These are phyloP conservation scores for Trifolium fragiferum DNA, from an alignment of 306 rosid species.

Conservation along the genomic window DNA sequence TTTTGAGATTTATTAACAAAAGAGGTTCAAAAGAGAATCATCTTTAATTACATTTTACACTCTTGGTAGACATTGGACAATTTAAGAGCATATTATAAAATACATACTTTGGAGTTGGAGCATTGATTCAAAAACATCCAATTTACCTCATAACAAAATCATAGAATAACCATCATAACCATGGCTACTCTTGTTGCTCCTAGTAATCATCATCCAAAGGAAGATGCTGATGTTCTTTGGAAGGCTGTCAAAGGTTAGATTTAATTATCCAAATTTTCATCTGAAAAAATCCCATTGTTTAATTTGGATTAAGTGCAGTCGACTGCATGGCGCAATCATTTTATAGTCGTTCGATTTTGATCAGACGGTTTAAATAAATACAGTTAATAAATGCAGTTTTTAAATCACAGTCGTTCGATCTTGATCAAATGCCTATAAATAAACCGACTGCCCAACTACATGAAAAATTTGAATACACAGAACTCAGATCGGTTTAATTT, in stretches of 20 bases:
- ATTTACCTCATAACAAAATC: neutral
- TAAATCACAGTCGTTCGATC: too few relatives aligned
- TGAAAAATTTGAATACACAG: too few relatives aligned
- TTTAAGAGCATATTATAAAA: neutral
- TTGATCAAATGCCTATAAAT: too few relatives aligned
- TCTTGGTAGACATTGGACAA: neutral
- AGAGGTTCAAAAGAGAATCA: neutral
- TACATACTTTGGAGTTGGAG: neutral
- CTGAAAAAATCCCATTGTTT: neutral
- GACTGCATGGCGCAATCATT: too few relatives aligned
- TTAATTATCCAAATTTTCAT: neutral
- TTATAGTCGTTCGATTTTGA: too few relatives aligned
- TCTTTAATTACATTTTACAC: neutral
- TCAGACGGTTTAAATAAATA: too few relatives aligned
- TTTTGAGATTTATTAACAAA: neutral
- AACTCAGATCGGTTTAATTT: too few relatives aligned
- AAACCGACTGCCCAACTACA: too few relatives aligned
- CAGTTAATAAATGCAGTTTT: too few relatives aligned
- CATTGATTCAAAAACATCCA: neutral
- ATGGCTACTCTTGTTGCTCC: conserved; percentile 60
- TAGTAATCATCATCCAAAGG: conserved; percentile 42
- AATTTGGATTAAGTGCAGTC: too few relatives aligned
- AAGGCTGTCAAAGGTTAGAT: conserved; percentile 54
- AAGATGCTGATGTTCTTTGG: conserved; percentile 62
- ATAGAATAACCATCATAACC: conserved; percentile 2